Evolutionary conservation across 2,329 filamentous ascomycete genomes (phyloP).

Genomic region (Harringtonia aguacate): DNA sequence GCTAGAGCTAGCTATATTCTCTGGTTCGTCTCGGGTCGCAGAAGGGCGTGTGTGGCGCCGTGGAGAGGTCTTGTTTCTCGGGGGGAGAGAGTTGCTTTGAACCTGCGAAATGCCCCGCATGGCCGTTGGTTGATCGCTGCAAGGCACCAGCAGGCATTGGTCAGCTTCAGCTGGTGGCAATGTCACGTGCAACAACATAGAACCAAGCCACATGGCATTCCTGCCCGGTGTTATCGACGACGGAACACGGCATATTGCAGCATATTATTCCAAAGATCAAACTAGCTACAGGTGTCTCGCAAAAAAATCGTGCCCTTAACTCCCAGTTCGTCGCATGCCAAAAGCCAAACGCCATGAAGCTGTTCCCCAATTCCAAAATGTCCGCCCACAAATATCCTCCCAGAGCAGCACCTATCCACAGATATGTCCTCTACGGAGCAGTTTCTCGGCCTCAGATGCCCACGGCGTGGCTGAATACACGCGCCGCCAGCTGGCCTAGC

Average conservation of each 20-base stretch:
- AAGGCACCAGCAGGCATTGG: background rate
- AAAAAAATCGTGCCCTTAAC: background rate
- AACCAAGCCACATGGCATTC: background rate
- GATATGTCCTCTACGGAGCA: no score
- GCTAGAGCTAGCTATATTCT: no score
- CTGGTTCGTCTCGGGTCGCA: no score
- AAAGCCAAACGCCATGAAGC: background rate
- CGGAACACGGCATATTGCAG: no score
- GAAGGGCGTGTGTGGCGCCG: no score
- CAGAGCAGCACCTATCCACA: no score
- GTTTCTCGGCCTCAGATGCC: conserved; percentile 27
- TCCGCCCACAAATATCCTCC: no score
- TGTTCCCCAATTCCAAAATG: no score
- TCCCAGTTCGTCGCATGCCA: background rate
- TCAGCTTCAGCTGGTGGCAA: background rate
- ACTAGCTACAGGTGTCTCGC: background rate
- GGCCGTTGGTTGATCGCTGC: conserved; percentile 2
- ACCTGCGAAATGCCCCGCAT: conserved; percentile 1
- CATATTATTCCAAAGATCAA: background rate
- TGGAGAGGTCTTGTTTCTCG: no score
- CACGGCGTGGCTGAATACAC: conserved; percentile 74
- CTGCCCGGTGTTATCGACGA: no score
- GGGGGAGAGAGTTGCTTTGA: no score
- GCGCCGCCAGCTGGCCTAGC: conserved; percentile 73
- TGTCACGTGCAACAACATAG: no score